Evolutionary conservation across 176 grass and related monocot species (phyloP).

Genomic region (Aegilops tauschii): DNA sequence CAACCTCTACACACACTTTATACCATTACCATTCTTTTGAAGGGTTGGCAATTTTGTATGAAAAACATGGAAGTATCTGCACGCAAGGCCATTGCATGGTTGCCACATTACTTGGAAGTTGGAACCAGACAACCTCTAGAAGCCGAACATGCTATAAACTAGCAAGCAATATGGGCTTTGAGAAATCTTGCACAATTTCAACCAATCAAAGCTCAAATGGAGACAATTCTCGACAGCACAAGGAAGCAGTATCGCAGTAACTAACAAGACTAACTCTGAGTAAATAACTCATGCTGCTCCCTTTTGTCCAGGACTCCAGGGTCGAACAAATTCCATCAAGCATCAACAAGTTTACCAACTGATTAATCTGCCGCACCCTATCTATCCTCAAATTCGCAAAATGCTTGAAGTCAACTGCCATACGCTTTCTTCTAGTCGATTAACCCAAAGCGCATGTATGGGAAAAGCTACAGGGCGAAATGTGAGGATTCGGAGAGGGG

Average conservation of each 20-base stretch:
- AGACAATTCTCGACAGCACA: background rate
- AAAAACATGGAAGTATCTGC: conserved; percentile 16
- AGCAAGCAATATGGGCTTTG: background rate
- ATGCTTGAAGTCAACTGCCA: background rate
- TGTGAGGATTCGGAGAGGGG: background rate
- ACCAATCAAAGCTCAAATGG: conserved; percentile 13
- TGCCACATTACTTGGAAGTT: background rate
- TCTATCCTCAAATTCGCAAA: background rate
- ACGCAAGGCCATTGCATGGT: background rate
- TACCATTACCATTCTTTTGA: background rate
- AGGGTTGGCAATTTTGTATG: background rate
- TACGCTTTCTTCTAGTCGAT: conserved; percentile 9
- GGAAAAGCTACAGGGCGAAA: conserved; percentile 12
- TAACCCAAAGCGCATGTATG: background rate
- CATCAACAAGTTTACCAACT: background rate
- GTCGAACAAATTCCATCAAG: background rate
- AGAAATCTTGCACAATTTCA: conserved; percentile 4
- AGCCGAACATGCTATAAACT: background rate
- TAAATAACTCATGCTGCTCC: background rate
- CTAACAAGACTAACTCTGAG: background rate
- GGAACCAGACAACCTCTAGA: background rate
- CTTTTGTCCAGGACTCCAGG: background rate
- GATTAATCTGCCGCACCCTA: background rate
- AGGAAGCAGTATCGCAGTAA: background rate
- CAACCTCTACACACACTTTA: background rate